These are phyloP conservation scores for Candida chilensis DNA, from an alignment of 805 yeast species.

Conservation along the genomic window DNA sequence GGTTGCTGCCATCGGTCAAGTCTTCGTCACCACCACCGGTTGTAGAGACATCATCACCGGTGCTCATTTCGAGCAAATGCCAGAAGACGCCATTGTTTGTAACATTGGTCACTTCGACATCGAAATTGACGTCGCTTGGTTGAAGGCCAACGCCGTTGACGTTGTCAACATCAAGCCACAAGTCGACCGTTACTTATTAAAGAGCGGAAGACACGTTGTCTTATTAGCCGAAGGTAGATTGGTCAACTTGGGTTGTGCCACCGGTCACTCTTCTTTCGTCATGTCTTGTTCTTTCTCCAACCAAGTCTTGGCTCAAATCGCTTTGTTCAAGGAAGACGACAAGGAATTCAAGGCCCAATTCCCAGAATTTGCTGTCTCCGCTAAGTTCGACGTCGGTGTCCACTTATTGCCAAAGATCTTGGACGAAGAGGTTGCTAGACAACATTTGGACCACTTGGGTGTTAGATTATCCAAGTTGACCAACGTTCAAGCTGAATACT, in stretches of 20 bases:
- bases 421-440: conserved; percentile 97
- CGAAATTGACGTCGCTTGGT: conserved; percentile 99
- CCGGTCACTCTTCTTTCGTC: conserved; percentile 98
- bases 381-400: conserved; percentile 86
- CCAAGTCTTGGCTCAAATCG: conserved; percentile 98
- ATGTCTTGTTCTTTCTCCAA: conserved; percentile 99
- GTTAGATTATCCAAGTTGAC: conserved; percentile 76
- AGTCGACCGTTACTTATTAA: conserved; percentile 93
- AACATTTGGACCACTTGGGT: conserved; percentile 92
- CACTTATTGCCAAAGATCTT: conserved; percentile 95
- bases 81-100: conserved; percentile 98
- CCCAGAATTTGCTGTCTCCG: conserved; percentile 89
- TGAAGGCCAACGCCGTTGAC: conserved; percentile 87
- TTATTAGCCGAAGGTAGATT: conserved; percentile 98
- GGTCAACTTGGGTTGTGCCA: conserved; percentile 99
- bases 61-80: conserved; percentile 84
- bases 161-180: conserved; percentile 98
- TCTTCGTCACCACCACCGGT: conserved; percentile 98
- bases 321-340: conserved; percentile 86
- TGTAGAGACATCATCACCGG: conserved; percentile 96
- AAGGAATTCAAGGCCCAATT: conserved; percentile 65
- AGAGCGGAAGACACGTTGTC: conserved; percentile 87
- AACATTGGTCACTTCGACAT: conserved; percentile 99
- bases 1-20: conserved; percentile 89
- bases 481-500: conserved; percentile 83